Evolutionary conservation across 768 basidiomycete species (phyloP).

Genomic region (Amylocystis lapponica): DNA sequence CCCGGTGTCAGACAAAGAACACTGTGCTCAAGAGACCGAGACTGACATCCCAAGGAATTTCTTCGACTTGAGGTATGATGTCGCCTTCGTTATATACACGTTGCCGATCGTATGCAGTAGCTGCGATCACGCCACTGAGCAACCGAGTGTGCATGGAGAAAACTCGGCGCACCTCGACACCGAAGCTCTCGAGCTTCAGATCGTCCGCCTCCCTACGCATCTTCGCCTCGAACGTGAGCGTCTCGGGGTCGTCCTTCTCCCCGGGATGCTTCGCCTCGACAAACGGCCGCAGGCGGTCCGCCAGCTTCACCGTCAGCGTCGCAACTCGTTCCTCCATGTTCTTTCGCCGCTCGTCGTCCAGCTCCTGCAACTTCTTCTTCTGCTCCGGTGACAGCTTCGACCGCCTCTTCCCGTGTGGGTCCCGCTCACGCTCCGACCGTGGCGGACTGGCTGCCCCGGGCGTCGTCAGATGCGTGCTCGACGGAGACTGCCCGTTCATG

Average conservation of each 20-base stretch:
- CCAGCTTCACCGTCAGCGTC: slow-evolving; percentile 69
- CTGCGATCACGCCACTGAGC: slow-evolving; percentile 29
- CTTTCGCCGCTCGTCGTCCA: slow-evolving; percentile 76
- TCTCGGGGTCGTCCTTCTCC: slow-evolving; percentile 78
- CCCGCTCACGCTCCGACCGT: slow-evolving; percentile 31
- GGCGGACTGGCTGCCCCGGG: slow-evolving; percentile 1
- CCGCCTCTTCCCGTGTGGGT: slow-evolving; percentile 31
- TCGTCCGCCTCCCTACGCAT: slow-evolving; percentile 88
- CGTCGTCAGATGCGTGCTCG: too few relatives aligned
- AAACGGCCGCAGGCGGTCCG: slow-evolving; percentile 82
- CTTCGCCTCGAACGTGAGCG: slow-evolving; percentile 65
- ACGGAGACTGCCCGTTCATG: too few relatives aligned
- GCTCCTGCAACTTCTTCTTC: slow-evolving; percentile 72
- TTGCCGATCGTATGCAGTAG: slow-evolving; percentile 86
- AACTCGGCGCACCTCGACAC: slow-evolving; percentile 66
- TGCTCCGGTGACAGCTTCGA: slow-evolving; percentile 75
- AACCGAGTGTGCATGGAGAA: neutral
- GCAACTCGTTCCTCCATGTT: slow-evolving; percentile 76
- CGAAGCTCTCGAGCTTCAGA: slow-evolving; percentile 95
- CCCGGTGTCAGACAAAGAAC: slow-evolving; percentile 3
- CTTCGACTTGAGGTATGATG: slow-evolving; percentile 85
- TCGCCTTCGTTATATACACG: slow-evolving; percentile 91
- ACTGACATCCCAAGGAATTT: slow-evolving; percentile 87
- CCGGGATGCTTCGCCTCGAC: slow-evolving; percentile 87
- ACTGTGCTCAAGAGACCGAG: too few relatives aligned